These are phyloP conservation scores for Solanum boliviense DNA, from an alignment of 257 asterid genomes.

Conservation along the genomic window DNA sequence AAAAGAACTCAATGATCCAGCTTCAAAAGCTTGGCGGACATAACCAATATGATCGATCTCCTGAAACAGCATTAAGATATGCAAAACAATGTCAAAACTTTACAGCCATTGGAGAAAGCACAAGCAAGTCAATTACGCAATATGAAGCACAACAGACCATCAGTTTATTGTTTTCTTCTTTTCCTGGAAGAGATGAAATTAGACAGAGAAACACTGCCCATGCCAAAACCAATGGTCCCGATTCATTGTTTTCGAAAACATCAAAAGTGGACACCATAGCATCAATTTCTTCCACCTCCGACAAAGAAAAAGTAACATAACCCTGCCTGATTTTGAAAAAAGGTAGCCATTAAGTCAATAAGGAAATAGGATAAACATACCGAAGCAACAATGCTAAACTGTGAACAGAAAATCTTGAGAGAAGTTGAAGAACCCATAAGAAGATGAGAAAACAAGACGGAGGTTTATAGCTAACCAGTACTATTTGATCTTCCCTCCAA, in stretches of 20 bases:
- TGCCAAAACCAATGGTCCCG: conserved; percentile 79
- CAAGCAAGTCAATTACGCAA: conserved; percentile 7
- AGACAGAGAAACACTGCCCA: conserved; percentile 97
- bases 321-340: conserved; percentile 56
- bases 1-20: conserved; percentile 58
- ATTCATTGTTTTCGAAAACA: conserved; percentile 58
- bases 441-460: background rate
- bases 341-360: background rate
- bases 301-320: conserved; percentile 51
- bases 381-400: background rate
- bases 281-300: conserved; percentile 74
- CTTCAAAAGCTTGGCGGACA: conserved; percentile 89
- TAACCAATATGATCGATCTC: conserved; percentile 77
- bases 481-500: background rate
- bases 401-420: background rate
- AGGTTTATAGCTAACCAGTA: background rate
- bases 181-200: conserved; percentile 70
- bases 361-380: background rate
- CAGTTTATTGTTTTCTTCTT: conserved; percentile 45
- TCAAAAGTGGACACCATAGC: conserved; percentile 38
- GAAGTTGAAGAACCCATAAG: background rate
- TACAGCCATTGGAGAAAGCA: background rate
- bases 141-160: conserved; percentile 38
- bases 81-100: background rate
- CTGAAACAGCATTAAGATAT: conserved; percentile 33